A percentile compares a stretch with the other conserved stretches of the same genome.
Evolutionary conservation across 139 green algal genomes (phyloP).

Genomic region (Chlamydomonas eustigma): DNA sequence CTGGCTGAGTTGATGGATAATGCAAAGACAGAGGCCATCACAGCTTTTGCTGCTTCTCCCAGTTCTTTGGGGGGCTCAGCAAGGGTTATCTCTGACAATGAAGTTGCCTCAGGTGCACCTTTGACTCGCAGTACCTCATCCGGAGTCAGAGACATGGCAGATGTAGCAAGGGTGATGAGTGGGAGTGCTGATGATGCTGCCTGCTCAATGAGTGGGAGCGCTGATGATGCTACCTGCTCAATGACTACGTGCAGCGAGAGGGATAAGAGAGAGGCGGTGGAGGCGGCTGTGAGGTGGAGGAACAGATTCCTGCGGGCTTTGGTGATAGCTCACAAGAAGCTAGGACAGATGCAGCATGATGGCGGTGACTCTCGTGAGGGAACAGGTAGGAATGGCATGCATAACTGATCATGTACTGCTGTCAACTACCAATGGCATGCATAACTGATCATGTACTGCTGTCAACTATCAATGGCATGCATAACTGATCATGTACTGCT

Average conservation of each 20-base stretch:
- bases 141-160: neutral
- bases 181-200: neutral
- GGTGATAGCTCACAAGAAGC: neutral
- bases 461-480: too few relatives aligned
- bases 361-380: too few relatives aligned
- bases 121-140: neutral
- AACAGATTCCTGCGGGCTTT: conserved; percentile 1
- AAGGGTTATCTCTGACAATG: too few relatives aligned
- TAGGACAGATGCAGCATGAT: neutral
- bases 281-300: neutral
- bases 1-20: neutral
- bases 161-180: neutral
- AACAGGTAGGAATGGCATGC: too few relatives aligned
- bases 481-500: too few relatives aligned
- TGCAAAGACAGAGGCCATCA: neutral
- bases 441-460: too few relatives aligned
- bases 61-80: neutral
- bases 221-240: neutral
- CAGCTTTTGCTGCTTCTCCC: neutral
- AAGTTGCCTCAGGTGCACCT: neutral
- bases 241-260: neutral
- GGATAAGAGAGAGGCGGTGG: neutral
- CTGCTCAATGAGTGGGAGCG: neutral
- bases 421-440: too few relatives aligned
- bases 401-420: too few relatives aligned